Base-by-base conservation (phyloP, 352 stramenopile species). In the Peronospora farinosa region DNA sequence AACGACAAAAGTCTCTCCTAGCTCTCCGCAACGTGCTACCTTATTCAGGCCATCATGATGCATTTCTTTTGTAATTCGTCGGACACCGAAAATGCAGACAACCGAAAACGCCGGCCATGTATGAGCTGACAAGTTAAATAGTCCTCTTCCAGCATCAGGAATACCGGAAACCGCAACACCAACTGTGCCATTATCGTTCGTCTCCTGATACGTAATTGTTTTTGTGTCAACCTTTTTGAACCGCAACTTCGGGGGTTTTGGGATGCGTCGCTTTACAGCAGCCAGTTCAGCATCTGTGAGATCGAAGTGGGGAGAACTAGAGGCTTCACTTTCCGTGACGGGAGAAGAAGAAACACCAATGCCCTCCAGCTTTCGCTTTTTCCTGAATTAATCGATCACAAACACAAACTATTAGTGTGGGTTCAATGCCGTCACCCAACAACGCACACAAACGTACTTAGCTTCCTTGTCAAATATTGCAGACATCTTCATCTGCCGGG, bases 41-140 rank as follows among this genome's bases (percentile, higher is more conserved):
- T 93, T 93, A 72, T 90, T 93, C 46, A 93, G 67, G 1, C 83
- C 83, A 33, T 93, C 83, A 48, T 93, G 80, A 32, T 93, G 83
- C 68, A 87, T 80, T 57, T 91, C 83, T 52, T 91, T 85, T 10
- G 76, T 89, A 61, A 93, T 91, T 38, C 83, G 79, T 7, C 83
- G 78, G 16, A 89, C 78, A 35, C 83, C 83, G 56, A 93, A 93
- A 43, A 93, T 93, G 59, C 83, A 93, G 37, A 93, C 83, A 42
- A 93, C 79, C 2, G 83, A 93, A 55, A 93, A 93, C 5, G 83
- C 83, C 17, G 83, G 83, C 83, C 83, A 93, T 32, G 76, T 1
- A 42, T 93, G 83, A 13, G 67, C 40, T 3, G 78, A 90, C 17
- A 93, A 63, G 46, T 93, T 93, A 58, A 93, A 93, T 17, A 93